Base-by-base conservation (phyloP, 768 basidiomycete genomes). In the Coprinellus aureogranulatus region DNA sequence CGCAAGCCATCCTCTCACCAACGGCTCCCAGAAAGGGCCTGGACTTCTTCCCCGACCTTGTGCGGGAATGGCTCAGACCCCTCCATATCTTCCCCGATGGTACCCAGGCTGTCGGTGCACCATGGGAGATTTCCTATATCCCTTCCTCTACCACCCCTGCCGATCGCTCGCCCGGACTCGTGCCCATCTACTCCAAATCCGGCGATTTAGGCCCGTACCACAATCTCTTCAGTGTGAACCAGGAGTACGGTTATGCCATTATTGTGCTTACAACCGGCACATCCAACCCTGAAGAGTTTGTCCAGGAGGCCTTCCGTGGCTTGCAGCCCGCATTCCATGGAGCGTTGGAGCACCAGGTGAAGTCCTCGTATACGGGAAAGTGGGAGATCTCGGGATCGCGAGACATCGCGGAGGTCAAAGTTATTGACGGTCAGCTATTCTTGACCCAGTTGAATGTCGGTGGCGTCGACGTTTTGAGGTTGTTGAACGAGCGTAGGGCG, bases 61-160 rank as follows among this genome's bases (percentile, higher is more conserved):
- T 77, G n/a, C 67, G 71, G 5, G 78, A 77, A 63, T 79, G 78
- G 79, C 65, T 80, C 42, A 67, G 72, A 3, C 77, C 77, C 2
- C 44, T 22, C 14, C 41, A 44, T n/a, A 8, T 73, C 27, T 70
- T 75, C 51, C 63, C 65, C 1, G 63, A 70, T 47, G 72, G 64
- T 5, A 60, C 67, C 31, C 70, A 75, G 34, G 72, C 71, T 37
- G 75, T 75, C 16, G 78, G 78, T 4, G 72, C 70, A 0, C 72
- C 77, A 23, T 79, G 77, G 78, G 78, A 79, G 58, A 75, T 80
- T 23, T 26, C 47, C 28, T 49, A 49, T 25, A 49, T 49, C 47
- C 20, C 47, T 16, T 12, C 47, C 23, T 6, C 47, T 6, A 75
- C 3, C 73, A 75, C 47, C 76, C 78, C 57, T 71, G 72, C 0